These are phyloP conservation scores for Pseudogymnoascus sp. DNA, from an alignment of 2,329 filamentous ascomycete genomes.

Conservation along the genomic window DNA sequence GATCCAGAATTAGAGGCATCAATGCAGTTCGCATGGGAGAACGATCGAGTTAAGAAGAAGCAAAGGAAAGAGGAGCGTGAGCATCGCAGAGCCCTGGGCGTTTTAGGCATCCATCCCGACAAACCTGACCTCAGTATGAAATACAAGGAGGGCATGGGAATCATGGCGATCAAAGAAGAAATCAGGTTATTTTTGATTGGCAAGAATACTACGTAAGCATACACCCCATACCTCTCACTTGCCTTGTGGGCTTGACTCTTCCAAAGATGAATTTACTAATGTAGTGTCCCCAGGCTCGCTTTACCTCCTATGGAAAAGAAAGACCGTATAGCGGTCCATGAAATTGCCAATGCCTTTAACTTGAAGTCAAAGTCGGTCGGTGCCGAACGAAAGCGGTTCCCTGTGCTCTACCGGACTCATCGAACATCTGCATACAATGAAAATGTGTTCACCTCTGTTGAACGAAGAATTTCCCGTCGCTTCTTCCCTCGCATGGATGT, in stretches of 20 bases:
- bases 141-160: slow-evolving; percentile 64
- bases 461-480: slow-evolving; percentile 41
- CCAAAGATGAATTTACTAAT: slow-evolving; percentile 10
- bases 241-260: slow-evolving; percentile 1
- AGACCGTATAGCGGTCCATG: slow-evolving; percentile 71
- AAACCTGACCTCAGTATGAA: slow-evolving; percentile 56
- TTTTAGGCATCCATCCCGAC: slow-evolving; percentile 42
- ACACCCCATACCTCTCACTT: slow-evolving; percentile 15
- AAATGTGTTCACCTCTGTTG: slow-evolving; percentile 43
- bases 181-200: slow-evolving; percentile 64
- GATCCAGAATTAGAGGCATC: slow-evolving; percentile 61
- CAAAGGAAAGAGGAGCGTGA: slow-evolving; percentile 64
- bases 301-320: slow-evolving; percentile 79
- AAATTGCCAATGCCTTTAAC: slow-evolving; percentile 65
- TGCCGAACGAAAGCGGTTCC: slow-evolving; percentile 63
- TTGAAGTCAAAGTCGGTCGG: slow-evolving; percentile 82
- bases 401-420: slow-evolving; percentile 67
- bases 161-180: slow-evolving; percentile 65
- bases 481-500: slow-evolving; percentile 50
- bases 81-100: slow-evolving; percentile 56
- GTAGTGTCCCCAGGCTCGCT: slow-evolving; percentile 47
- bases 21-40: slow-evolving; percentile 54
- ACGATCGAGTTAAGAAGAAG: slow-evolving; percentile 65
- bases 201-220: slow-evolving; percentile 51
- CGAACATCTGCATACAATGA: slow-evolving; percentile 57